Conservation (phyloP, 2,329 filamentous ascomycete species). For the Lachnellula subtilissima region DNA sequence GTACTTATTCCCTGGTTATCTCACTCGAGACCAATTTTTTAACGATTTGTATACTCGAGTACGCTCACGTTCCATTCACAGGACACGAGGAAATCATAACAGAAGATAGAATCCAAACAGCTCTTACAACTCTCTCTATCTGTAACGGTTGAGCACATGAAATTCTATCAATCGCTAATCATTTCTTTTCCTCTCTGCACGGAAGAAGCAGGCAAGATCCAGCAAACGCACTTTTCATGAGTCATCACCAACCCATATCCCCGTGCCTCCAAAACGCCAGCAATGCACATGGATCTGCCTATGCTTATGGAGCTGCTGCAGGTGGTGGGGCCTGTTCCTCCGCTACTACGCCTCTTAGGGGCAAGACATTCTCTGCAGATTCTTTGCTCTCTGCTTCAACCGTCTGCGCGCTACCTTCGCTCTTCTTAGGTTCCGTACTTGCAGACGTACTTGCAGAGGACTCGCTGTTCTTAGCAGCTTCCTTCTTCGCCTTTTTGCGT, state of each 20-base stretch:
- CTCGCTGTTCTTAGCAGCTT: conserved; percentile 21
- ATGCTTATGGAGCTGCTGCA: conserved; percentile 25
- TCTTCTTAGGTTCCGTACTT: conserved; percentile 8
- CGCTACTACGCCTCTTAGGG: conserved; percentile 26
- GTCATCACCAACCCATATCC: neutral
- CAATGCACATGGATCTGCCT: conserved; percentile 6
- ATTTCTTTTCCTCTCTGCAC: neutral
- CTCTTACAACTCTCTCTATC: no score
- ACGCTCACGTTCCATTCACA: no score
- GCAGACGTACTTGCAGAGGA: conserved; percentile 4
- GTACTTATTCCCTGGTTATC: no score
- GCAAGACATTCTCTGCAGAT: conserved; percentile 17
- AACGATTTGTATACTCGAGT: no score
- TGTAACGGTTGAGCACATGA: no score
- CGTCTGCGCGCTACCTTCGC: conserved; percentile 10
- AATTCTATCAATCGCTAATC: neutral
- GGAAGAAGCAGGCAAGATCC: neutral
- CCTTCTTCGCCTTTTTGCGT: conserved; percentile 41
- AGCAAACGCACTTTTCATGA: neutral
- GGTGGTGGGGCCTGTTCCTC: conserved; percentile 32
- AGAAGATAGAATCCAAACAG: no score
- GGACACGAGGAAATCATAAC: no score
- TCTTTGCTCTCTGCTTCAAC: conserved; percentile 23
- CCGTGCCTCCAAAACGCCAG: conserved; percentile 16
- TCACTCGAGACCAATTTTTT: no score